Conservation (phyloP, 2,329 filamentous ascomycete species). For the Apiospora pterosperma region DNA sequence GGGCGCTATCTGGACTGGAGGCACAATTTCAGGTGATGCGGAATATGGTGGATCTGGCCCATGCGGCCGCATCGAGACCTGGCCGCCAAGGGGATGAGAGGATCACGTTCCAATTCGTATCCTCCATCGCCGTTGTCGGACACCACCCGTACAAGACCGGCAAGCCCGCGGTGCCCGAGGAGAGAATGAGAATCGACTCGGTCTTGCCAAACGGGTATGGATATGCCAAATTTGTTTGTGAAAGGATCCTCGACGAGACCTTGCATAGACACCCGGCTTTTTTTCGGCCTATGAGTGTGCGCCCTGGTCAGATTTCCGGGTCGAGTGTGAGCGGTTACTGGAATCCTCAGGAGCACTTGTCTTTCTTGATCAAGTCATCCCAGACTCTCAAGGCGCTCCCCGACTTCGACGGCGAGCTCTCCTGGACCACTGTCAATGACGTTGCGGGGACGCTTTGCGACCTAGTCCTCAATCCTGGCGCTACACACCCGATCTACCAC, state of each 20-base stretch:
- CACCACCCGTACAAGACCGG: slow-evolving; percentile 19
- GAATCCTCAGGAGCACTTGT: slow-evolving; percentile 50
- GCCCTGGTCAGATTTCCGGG: slow-evolving; percentile 52
- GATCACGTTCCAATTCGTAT: slow-evolving; percentile 36
- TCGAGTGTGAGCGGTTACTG: slow-evolving; percentile 46
- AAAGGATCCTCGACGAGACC: slow-evolving; percentile 45
- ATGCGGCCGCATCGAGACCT: slow-evolving; percentile 27
- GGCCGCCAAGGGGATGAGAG: too few species aligned
- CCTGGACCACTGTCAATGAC: slow-evolving; percentile 43
- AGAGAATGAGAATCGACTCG: slow-evolving; percentile 30
- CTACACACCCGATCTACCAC: slow-evolving; percentile 20
- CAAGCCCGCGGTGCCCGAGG: slow-evolving; percentile 36
- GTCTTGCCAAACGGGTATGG: slow-evolving; percentile 45
- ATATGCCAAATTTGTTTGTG: slow-evolving; percentile 49
- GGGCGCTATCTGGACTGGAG: slow-evolving; percentile 44
- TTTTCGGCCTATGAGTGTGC: slow-evolving; percentile 39
- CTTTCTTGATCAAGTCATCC: slow-evolving; percentile 45
- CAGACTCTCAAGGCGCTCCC: slow-evolving; percentile 41
- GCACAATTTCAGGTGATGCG: slow-evolving; percentile 47
- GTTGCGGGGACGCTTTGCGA: slow-evolving; percentile 21
- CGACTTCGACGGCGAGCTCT: slow-evolving; percentile 33
- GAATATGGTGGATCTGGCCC: slow-evolving; percentile 43
- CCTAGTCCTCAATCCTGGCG: slow-evolving; percentile 11
- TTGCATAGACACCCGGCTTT: slow-evolving; percentile 34
- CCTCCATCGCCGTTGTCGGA: slow-evolving; percentile 36